Base-by-base conservation (phyloP, 2,329 filamentous ascomycete species). In the Leptographium wingfieldii region DNA sequence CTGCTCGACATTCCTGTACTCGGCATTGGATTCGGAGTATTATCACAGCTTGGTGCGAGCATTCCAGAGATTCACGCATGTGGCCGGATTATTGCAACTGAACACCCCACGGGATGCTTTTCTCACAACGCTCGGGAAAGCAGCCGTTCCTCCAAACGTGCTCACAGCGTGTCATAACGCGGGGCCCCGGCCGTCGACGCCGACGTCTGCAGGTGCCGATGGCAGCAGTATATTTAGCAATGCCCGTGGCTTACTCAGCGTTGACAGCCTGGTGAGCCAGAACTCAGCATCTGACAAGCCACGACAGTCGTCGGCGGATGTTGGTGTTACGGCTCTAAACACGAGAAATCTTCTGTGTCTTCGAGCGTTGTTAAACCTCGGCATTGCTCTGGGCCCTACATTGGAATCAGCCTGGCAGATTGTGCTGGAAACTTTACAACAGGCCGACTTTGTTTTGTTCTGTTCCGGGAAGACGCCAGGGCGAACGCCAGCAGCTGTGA, bases 11-110 rank as follows among this genome's bases (percentile, higher is more conserved):
- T 99, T 97, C 69, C 75, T 99, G 22, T 95, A 95, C 69, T 90
- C 94, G 35, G 85, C 92, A 0, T 76, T 99, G 4, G 94, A 99
- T 69, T 87, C 90, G 1, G 91, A 96, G 58, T 96, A 94, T 66
- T 99, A 97, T 67, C 92, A 96, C 65, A 84, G 87, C 11, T 77
- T 99, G 1, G 92, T 99, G 29, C 83, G 94, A 65, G 89, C 92
- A 0, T 95, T 97, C 66, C 94, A 99, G 68, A 91, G 95, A 65
- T 89, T 99, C 67, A 88, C 94, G 0, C 95, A 99, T 69, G 92
- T 97, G 3, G 90, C 94, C 48, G 95, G 94, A 5, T 77, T 99
- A 55, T 74, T 99, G 10, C 85, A 92, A 63, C 80, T 97, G 11
- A 77, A 81, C 14, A 96, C 92, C 0, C 92, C 94, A 0, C 81